These are phyloP conservation scores for Populus trichocarpa DNA, from an alignment of 441 rosid species.

Conservation along the genomic window DNA sequence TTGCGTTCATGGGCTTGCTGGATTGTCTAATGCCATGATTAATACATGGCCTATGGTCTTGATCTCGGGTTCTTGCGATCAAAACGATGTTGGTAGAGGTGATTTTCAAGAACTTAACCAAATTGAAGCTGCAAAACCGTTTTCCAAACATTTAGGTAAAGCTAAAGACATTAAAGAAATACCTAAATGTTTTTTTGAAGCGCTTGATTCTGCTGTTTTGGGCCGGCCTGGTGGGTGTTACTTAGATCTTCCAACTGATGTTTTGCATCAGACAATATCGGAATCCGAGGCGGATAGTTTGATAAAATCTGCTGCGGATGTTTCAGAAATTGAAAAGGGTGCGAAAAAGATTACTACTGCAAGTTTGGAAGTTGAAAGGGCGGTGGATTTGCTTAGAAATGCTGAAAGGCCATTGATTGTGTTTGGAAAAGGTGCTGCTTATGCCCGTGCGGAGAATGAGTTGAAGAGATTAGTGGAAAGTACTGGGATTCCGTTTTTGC, in stretches of 20 bases:
- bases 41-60: conserved; percentile 86
- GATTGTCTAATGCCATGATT: conserved; percentile 81
- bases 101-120: conserved; percentile 97
- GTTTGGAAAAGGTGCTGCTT: conserved; percentile 92
- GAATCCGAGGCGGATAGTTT: conserved; percentile 65
- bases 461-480: conserved; percentile 61
- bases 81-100: conserved; percentile 68
- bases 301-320: conserved; percentile 32
- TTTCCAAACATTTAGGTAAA: conserved; percentile 63
- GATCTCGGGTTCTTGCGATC: conserved; percentile 94
- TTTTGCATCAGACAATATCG: conserved; percentile 62
- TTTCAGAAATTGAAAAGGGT: conserved; percentile 12
- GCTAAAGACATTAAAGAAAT: conserved; percentile 60
- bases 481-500: conserved; percentile 83
- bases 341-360: conserved; percentile 1
- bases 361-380: conserved; percentile 54
- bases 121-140: conserved; percentile 70
- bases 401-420: conserved; percentile 87
- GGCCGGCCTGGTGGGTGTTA: conserved; percentile 94
- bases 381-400: conserved; percentile 53
- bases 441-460: conserved; percentile 70
- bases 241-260: conserved; percentile 83
- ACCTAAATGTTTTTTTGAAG: conserved; percentile 69
- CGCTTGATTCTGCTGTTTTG: conserved; percentile 51
- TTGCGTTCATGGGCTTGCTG: conserved; percentile 92